Evolutionary conservation across 1,284 basidiomycete genomes (phyloP).

Genomic region (Cryptococcus sp.): DNA sequence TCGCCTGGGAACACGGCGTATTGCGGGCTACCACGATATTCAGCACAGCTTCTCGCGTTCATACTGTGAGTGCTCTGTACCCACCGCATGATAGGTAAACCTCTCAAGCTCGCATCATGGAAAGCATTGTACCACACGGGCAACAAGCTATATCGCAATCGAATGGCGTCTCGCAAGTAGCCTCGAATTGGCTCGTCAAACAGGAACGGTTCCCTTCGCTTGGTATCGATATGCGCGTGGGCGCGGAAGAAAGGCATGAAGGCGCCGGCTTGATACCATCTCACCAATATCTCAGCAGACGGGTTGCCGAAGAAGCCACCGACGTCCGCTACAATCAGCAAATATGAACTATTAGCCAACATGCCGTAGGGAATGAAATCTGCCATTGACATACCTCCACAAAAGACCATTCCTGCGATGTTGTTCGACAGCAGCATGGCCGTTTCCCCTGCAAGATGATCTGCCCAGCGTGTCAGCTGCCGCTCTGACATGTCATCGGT

Average conservation of each 20-base stretch:
- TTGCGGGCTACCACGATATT: conserved; percentile 67
- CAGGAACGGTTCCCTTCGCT: conserved; percentile 93
- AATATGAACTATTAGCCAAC: not conserved
- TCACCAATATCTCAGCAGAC: conserved; percentile 85
- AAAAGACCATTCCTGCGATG: conserved; percentile 91
- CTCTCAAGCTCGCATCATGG: conserved; percentile 76
- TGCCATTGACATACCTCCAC: conserved; percentile 67
- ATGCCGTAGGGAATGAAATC: not conserved
- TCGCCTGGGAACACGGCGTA: conserved; percentile 91
- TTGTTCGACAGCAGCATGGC: conserved; percentile 91
- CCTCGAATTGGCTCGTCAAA: conserved; percentile 84
- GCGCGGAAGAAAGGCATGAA: conserved; percentile 98
- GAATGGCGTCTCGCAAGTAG: conserved; percentile 75
- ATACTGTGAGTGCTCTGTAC: conserved; percentile 15
- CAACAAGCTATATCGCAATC: conserved; percentile 82
- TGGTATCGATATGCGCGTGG: conserved; percentile 97
- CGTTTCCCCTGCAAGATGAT: conserved; percentile 89
- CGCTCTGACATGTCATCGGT: too few relatives aligned
- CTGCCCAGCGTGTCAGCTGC: conserved; percentile 20
- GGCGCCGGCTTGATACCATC: conserved; percentile 95
- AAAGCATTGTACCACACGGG: conserved; percentile 98
- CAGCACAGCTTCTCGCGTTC: too few relatives aligned
- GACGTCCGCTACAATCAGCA: conserved; percentile 71
- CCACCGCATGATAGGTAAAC: conserved; percentile 76
- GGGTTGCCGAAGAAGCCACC: conserved; percentile 99